phyloP scores from a whole-genome alignment of 2,329 filamentous ascomycete genomes.

The Pseudogymnoascus sp. region DNA sequence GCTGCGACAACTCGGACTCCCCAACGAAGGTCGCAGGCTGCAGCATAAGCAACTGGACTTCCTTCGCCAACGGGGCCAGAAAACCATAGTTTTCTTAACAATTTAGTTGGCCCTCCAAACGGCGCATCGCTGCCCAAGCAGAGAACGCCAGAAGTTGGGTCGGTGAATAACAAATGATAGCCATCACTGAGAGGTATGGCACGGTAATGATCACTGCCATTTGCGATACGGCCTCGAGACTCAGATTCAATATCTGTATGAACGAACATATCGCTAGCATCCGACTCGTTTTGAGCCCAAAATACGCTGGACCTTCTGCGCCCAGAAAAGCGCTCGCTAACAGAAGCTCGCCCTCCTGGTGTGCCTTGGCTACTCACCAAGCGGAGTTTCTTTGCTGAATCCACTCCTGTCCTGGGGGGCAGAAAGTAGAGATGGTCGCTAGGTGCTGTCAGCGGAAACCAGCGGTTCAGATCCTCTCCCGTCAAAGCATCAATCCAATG shows the following conservation, averaged over 20 bases:
- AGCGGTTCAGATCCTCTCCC: constrained; percentile 42
- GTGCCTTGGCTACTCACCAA: constrained; percentile 54
- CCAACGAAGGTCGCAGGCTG: constrained; percentile 46
- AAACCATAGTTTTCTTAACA: constrained; percentile 52
- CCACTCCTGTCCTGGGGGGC: constrained; percentile 41
- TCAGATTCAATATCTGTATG: constrained; percentile 13
- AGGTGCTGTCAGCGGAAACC: constrained; percentile 46
- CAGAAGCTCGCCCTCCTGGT: constrained; percentile 27
- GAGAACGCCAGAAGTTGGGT: constrained; percentile 47
- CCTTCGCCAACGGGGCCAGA: constrained; percentile 24
- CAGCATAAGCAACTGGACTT: constrained; percentile 45
- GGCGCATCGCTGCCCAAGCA: constrained; percentile 56
- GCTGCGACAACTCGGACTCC: constrained; percentile 52
- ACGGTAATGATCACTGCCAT: constrained; percentile 48
- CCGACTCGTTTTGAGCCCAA: constrained; percentile 17
- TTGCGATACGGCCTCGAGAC: constrained; percentile 14
- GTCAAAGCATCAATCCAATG: constrained; percentile 46
- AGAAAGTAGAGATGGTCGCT: constrained; percentile 54
- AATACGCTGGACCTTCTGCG: constrained; percentile 19
- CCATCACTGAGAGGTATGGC: constrained; percentile 59
- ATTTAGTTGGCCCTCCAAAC: constrained; percentile 43
- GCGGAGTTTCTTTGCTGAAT: constrained; percentile 48
- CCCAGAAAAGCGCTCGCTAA: constrained; percentile 23
- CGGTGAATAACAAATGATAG: constrained; percentile 55
- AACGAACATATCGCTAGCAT: constrained; percentile 4